Evolutionary conservation across 495 filamentous ascomycete genomes (phyloP).

Genomic region (Schizothecium vesticola): DNA sequence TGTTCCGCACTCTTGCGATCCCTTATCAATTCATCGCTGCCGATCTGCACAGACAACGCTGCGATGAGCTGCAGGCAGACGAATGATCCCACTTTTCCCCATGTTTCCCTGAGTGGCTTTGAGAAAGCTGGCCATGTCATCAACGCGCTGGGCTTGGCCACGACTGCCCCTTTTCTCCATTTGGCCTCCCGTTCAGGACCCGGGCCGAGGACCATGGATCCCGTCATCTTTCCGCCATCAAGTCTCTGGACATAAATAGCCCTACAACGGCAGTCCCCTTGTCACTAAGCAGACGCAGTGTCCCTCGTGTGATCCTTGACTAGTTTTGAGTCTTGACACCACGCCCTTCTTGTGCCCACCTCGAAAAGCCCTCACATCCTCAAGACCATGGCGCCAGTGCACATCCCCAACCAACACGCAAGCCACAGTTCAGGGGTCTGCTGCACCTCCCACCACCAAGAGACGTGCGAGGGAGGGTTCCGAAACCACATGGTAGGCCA

Average conservation of each 20-base stretch:
- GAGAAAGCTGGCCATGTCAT: not conserved
- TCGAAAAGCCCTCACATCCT: not conserved
- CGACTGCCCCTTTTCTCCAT: conserved; percentile 4
- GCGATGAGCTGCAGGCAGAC: not conserved
- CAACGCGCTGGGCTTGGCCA: not conserved
- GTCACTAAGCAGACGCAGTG: not conserved
- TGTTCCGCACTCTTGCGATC: not conserved
- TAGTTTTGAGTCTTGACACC: too few species aligned
- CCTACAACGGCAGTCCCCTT: not conserved
- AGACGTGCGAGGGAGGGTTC: not conserved
- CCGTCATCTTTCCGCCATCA: not conserved
- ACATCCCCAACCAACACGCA: not conserved
- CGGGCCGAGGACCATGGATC: not conserved
- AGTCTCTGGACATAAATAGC: not conserved
- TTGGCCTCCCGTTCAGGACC: not conserved
- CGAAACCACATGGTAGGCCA: conserved; percentile 2
- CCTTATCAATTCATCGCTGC: not conserved
- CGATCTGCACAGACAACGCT: conserved; percentile 6
- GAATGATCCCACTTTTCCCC: not conserved
- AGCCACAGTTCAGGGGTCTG: not conserved
- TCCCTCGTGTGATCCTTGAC: not conserved
- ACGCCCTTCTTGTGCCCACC: not conserved
- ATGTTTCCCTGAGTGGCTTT: not conserved
- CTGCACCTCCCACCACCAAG: not conserved
- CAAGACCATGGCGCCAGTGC: not conserved